Conservation (phyloP, 371 early-diverging fungal species). For the Coemansia linderi region DNA sequence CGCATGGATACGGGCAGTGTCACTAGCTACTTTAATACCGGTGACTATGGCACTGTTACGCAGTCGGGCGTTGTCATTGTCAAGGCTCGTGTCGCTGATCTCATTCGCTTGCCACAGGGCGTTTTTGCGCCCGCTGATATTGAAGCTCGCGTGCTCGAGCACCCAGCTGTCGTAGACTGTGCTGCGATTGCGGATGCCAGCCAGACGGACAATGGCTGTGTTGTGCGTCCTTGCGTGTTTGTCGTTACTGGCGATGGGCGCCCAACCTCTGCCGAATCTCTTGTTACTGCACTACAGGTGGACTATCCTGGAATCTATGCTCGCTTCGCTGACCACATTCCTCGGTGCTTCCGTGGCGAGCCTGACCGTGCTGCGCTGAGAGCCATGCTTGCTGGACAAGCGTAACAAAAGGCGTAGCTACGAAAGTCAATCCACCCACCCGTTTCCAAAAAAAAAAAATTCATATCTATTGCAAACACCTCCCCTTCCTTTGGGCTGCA, state of each 20-base stretch:
- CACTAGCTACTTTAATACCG: constrained; percentile 31
- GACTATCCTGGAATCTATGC: constrained; percentile 31
- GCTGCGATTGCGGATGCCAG: constrained; percentile 23
- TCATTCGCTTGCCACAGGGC: constrained; percentile 17
- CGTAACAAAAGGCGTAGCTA: background rate
- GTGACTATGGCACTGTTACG: constrained; percentile 43
- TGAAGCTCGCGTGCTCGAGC: constrained; percentile 18
- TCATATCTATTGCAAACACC: background rate
- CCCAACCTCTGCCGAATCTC: background rate
- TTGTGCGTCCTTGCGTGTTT: constrained; percentile 28
- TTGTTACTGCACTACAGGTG: constrained; percentile 15
- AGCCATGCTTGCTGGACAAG: constrained; percentile 7
- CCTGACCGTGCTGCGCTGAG: constrained; percentile 26
- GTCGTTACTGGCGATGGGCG: constrained; percentile 7
- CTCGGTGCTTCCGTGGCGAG: constrained; percentile 29
- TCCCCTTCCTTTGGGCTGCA: background rate
- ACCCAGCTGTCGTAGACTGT: constrained; percentile 27
- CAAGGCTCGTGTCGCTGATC: constrained; percentile 38
- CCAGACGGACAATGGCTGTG: background rate
- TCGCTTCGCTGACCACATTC: constrained; percentile 19
- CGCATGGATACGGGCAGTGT: constrained; percentile 11
- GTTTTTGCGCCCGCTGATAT: constrained; percentile 29
- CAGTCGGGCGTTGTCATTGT: constrained; percentile 37
- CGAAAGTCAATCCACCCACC: background rate
- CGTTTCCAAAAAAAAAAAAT: background rate